Base-by-base conservation (phyloP, 2,329 filamentous ascomycete species). In the Fusarium decemcellulare region DNA sequence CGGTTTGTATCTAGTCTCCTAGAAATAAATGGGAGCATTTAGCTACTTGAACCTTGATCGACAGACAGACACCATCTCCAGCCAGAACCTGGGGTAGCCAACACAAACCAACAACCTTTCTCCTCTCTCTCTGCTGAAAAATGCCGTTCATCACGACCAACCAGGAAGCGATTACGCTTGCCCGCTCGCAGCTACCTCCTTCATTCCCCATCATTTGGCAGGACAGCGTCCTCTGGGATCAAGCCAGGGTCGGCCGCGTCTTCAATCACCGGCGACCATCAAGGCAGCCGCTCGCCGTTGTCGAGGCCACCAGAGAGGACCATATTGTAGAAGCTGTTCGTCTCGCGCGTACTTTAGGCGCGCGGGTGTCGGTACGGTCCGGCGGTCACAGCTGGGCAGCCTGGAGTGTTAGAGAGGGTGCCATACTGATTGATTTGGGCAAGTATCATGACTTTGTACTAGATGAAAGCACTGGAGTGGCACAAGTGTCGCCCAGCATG, bases 311-410 rank as follows among this genome's bases (percentile, higher is more conserved):
- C 2, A 72, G 66, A 7, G 72, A 76, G 6, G 65, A 75, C 8
- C 80, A 85, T 61, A 74, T 86, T 10, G 63, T 77, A 7, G 69
- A 73, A 27, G 82, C 82, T 0, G 80, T 85, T 0, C 70, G 76
- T 14, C 71, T 85, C 5, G 84, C 84, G 6, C 75, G 76, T 8
- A 14, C 44, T 30, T 42, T 63, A 12, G 52, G 54, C 3, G 51
- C 43, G 63, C 78, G 81, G 4, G 76, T 86, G 2, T 84, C 83
- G 2, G 79, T 86, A 5, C 80, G 84, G 5, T 83, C 82, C 8
- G 85, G 85, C 6, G 85, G 85, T 0, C 85, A 87, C 63, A 80
- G 77, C 61, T 86, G 82, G 81, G 82, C 84, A 1, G 84, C 80
- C 0, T 86, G 84, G 84, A 84, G 81, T 61, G 80, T 86, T 0